Evolutionary conservation across 805 yeast genomes (phyloP), one percentile per base, ranked within the genome.

Genomic region (Candida parachauliodes): DNA sequence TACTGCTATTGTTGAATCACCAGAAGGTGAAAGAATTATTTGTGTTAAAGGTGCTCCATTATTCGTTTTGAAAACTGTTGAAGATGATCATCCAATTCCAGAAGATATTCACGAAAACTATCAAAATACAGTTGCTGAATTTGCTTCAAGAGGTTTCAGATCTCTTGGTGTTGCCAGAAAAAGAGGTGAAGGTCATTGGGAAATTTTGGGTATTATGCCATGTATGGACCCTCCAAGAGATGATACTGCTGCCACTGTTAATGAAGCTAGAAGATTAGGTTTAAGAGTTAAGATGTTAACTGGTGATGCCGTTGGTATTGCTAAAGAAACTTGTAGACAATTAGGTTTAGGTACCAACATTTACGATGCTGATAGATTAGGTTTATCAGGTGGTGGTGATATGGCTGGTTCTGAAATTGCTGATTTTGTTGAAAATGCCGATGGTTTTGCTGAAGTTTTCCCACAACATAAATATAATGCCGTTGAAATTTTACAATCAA

Each of bases 191-290:
- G 94, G 94, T 59, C 94, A 86, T 81, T 88, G 96, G 96, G 96
- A 88, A 74, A 88, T 88, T 56, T 75, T 88, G 62, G 96, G 96
- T 68, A 89, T 88, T 68, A 88, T 88, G 96, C 96, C 96, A 70
- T 88, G 95, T 75, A 84, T 86, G 89, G 96, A 88, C 73, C 96
- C 96, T 61, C 96, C 96, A 73, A 85, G 96, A 81, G 95, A 88
- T 73, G 96, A 88, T 71, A 88, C 96, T 75, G 95, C 94, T 59
- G 80, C 81, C 61, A 88, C 96, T 64, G 93, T 88, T 64, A 68
- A 75, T 68, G 96, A 88, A 74, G 96, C 96, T 56, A 81, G 84
- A 74, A 60, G 72, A 53, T 79, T 88, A 61, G 96, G 96, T 80
- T 79, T 88, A 63, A 82, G 93, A 73, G 93, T 88, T 57, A 88